A percentile compares a stretch with the other conserved stretches of the same genome.
These are phyloP conservation scores for Cutaneotrichosporon sp. DNA, from an alignment of 1,284 basidiomycete genomes.

Conservation along the genomic window DNA sequence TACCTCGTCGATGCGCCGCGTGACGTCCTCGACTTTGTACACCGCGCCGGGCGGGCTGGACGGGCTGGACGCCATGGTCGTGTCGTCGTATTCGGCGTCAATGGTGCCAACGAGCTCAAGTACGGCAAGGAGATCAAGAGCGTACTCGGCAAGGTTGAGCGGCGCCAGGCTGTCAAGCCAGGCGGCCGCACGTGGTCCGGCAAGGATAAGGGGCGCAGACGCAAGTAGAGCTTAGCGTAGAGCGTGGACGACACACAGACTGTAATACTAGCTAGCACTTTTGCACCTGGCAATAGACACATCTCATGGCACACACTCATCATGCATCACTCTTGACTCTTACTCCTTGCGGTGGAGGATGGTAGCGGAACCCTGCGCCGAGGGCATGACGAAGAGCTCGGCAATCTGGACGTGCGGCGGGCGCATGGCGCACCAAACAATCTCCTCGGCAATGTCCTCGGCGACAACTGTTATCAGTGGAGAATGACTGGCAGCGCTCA, in stretches of 20 bases:
- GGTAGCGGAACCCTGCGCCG: conserved; percentile 28
- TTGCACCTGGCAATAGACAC: conserved; percentile 1
- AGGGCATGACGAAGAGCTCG: conserved; percentile 57
- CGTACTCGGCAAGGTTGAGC: conserved; percentile 26
- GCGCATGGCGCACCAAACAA: conserved; percentile 88
- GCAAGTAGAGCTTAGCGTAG: background rate
- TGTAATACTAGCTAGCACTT: background rate
- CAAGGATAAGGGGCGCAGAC: conserved; percentile 1
- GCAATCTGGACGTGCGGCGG: conserved; percentile 84
- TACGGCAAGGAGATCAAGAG: conserved; percentile 30
- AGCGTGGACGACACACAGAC: background rate
- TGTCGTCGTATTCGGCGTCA: conserved; percentile 54
- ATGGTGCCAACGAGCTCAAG: conserved; percentile 24
- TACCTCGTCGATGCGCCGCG: conserved; percentile 80
- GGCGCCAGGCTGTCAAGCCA: conserved; percentile 18
- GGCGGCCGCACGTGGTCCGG: conserved; percentile 22
- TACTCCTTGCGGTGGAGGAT: conserved; percentile 28
- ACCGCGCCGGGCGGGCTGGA: conserved; percentile 70
- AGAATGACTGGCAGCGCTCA: conserved; percentile 53
- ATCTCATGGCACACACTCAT: background rate
- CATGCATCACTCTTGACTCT: conserved; percentile 11
- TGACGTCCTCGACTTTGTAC: conserved; percentile 84
- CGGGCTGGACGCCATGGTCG: conserved; percentile 69
- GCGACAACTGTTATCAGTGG: conserved; percentile 61
- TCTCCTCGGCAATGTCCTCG: conserved; percentile 87